A percentile compares a stretch with the other conserved stretches of the same genome.
These are phyloP conservation scores for Pyricularia pennisetigena DNA, from an alignment of 2,329 filamentous ascomycete species.

Conservation along the genomic window DNA sequence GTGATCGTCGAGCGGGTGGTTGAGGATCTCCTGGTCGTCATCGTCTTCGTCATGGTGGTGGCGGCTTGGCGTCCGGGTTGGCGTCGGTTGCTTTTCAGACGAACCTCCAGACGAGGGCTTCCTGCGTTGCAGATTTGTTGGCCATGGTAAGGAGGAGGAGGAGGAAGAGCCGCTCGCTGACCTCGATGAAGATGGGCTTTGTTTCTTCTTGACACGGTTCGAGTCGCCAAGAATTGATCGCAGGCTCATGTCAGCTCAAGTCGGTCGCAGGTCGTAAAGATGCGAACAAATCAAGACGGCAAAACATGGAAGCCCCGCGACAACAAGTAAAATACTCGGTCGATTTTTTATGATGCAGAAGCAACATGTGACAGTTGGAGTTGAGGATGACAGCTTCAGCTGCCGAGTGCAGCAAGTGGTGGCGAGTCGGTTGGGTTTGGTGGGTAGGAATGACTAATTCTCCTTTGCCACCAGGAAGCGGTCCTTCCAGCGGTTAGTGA, in stretches of 20 bases:
- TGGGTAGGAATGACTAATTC: background rate
- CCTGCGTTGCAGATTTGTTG: conserved; percentile 10
- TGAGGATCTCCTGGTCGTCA: conserved; percentile 24
- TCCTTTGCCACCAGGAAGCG: background rate
- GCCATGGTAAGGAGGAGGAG: conserved; percentile 11
- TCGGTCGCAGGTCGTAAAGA: background rate
- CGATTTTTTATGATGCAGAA: background rate
- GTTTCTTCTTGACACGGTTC: conserved; percentile 11
- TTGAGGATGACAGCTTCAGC: background rate
- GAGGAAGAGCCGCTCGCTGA: conserved; percentile 6
- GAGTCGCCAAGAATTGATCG: conserved; percentile 13
- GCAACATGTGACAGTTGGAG: background rate
- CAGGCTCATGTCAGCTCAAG: conserved; percentile 11
- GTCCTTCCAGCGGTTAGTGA: background rate
- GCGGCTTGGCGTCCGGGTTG: conserved; percentile 12
- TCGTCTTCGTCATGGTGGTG: conserved; percentile 14
- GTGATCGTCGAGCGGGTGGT: conserved; percentile 44
- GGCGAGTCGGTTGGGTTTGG: no score
- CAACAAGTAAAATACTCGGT: background rate
- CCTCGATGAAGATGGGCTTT: conserved; percentile 1
- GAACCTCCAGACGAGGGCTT: conserved; percentile 6
- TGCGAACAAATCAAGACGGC: background rate
- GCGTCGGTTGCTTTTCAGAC: conserved; percentile 4
- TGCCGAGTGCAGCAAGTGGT: background rate
- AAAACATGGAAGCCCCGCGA: background rate